These are phyloP conservation scores for Paraurostyla sp. DNA, from an alignment of 73 alveolate species.

Conservation along the genomic window DNA sequence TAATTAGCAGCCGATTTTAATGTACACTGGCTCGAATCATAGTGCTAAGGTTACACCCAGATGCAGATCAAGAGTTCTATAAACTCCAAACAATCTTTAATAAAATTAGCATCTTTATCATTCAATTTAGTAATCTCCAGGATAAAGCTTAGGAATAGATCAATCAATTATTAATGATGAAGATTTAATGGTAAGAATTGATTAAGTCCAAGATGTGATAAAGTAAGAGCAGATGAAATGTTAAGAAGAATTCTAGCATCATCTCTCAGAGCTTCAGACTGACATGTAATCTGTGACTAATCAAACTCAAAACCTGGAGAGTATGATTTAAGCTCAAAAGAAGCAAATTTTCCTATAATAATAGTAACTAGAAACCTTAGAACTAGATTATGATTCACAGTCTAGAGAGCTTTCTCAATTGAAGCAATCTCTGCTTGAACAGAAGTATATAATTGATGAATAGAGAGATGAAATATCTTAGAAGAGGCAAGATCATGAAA, in stretches of 20 bases:
- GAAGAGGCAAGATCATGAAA: background rate
- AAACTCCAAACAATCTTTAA: background rate
- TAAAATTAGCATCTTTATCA: background rate
- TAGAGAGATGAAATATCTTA: background rate
- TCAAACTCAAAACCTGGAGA: background rate
- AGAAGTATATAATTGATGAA: background rate
- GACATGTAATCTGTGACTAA: background rate
- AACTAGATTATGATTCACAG: background rate
- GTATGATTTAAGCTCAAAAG: background rate
- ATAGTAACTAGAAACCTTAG: background rate
- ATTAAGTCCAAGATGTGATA: background rate
- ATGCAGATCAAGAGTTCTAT: background rate
- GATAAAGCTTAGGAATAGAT: background rate
- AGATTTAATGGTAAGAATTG: background rate
- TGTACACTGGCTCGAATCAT: too few species aligned
- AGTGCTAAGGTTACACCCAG: constrained; percentile 40
- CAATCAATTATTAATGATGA: constrained; percentile 6
- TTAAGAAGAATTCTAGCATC: background rate
- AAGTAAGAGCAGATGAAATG: background rate
- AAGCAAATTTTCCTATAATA: background rate
- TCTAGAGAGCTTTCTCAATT: background rate
- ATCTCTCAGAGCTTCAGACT: background rate
- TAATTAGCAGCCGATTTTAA: too few species aligned
- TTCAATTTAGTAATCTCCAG: background rate
- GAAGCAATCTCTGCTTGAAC: background rate